These are phyloP conservation scores for Gloeophyllum trabeum DNA, from an alignment of 768 basidiomycete genomes.

Conservation along the genomic window DNA sequence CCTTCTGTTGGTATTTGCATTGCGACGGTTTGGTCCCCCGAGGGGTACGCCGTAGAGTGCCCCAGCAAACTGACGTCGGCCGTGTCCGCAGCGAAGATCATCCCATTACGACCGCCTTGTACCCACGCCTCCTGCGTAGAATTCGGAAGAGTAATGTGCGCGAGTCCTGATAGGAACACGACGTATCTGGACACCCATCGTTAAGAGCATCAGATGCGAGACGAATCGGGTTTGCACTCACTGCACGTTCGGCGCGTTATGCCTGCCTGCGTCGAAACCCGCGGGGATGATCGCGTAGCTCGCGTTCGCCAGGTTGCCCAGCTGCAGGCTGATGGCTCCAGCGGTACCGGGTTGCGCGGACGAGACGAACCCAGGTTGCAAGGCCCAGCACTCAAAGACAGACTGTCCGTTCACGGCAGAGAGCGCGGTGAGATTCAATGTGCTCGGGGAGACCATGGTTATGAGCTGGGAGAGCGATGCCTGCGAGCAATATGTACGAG, in stretches of 20 bases:
- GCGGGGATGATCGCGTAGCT: constrained; percentile 23
- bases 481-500: background rate
- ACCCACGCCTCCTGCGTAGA: constrained; percentile 8
- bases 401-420: constrained; percentile 6
- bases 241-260: constrained; percentile 36
- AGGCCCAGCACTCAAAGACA: constrained; percentile 16
- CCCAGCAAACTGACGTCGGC: constrained; percentile 6
- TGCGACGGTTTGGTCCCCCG: constrained; percentile 8
- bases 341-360: constrained; percentile 14
- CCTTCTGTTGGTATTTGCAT: constrained; percentile 14
- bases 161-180: constrained; percentile 13
- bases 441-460: background rate
- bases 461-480: background rate
- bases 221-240: constrained; percentile 3
- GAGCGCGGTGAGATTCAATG: constrained; percentile 9
- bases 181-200: constrained; percentile 8
- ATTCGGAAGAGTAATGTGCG: constrained; percentile 13
- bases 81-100: constrained; percentile 13
- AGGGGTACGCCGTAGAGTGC: constrained; percentile 14
- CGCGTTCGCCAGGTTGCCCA: constrained; percentile 14
- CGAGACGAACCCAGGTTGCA: constrained; percentile 12
- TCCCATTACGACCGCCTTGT: constrained; percentile 10
- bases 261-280: constrained; percentile 38
- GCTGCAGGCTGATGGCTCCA: constrained; percentile 13
- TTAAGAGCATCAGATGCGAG: background rate